Evolutionary conservation across 2,329 filamentous ascomycete species (phyloP), one percentile per base, ranked within the genome.

Genomic region (Xylariomycetidae sp.): DNA sequence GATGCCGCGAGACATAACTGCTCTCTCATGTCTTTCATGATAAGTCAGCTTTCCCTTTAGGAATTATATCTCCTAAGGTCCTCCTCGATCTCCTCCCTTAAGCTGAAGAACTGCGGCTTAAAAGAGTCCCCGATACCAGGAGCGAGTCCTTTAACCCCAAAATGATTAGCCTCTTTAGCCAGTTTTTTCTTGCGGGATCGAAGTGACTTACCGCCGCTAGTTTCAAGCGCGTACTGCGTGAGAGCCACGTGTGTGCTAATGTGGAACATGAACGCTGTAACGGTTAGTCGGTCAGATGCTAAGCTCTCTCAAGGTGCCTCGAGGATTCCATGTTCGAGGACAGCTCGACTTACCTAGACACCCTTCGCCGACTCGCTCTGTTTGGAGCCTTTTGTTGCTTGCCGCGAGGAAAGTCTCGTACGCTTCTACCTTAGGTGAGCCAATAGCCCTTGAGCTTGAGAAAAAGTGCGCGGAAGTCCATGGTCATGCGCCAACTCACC

Each of bases 181-280:
- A n/a, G n/a, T n/a, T n/a, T n/a, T n/a, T n/a, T n/a, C n/a, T n/a
- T n/a, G n/a, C n/a, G n/a, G n/a, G n/a, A n/a, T n/a, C n/a, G n/a
- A n/a, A n/a, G n/a, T n/a, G n/a, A n/a, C n/a, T n/a, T n/a, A 13
- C 44, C 42, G 4, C 45, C 42, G 27, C 27, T 37, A n/a, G 36
- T 28, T 18, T 47, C 42, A 5, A 42, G 37, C 5, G 44, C 46
- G 22, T 38, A 53, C 32, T 41, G 45, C 23, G 50, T 53, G n/a
- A 51, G 34, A 11, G 40, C 46, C 20, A 50, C 40, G 20, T 51
- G 49, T 4, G 44, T 47, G 17, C 42, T 46, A 19, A 51, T 37
- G 11, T 53, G 48, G 36, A 53, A 50, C 50, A 53, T 53, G 28
- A 53, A 51, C 2, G 41, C 46, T 48, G n/a, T 19, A 10, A 18